Percentiles rank a stretch among this genome's conserved stretches.
These are phyloP conservation scores for Tuber microsphaerosporum DNA, from an alignment of 495 filamentous ascomycete species.

Conservation along the genomic window DNA sequence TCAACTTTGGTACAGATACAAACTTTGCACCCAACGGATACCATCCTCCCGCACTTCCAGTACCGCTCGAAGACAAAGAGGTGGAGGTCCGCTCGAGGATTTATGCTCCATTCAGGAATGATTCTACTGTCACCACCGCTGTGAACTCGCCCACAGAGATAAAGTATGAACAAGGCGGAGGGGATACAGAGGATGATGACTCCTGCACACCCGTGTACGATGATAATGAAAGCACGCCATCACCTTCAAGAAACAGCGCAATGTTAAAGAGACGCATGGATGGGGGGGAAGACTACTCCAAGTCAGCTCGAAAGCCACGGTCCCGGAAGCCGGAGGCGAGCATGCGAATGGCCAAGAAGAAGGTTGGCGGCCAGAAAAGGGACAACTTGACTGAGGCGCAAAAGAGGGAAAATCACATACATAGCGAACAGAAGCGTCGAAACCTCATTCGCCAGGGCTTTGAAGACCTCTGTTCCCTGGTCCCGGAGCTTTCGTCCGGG, in stretches of 20 bases:
- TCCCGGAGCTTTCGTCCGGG: slow-evolving; percentile 61
- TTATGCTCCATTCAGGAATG: slow-evolving; percentile 39
- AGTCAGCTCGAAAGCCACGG: slow-evolving; percentile 34
- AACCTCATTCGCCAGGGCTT: slow-evolving; percentile 72
- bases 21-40: slow-evolving; percentile 41
- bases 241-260: slow-evolving; percentile 30
- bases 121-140: slow-evolving; percentile 35
- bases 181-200: slow-evolving; percentile 34
- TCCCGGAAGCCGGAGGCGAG: slow-evolving; percentile 33
- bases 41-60: slow-evolving; percentile 32
- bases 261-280: slow-evolving; percentile 35
- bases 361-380: slow-evolving; percentile 44
- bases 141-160: slow-evolving; percentile 41
- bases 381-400: slow-evolving; percentile 78
- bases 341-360: slow-evolving; percentile 34
- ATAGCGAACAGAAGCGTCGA: slow-evolving; percentile 78
- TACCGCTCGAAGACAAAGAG: slow-evolving; percentile 35
- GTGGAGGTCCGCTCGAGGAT: slow-evolving; percentile 38
- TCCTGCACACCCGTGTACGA: slow-evolving; percentile 33
- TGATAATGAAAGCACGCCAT: slow-evolving; percentile 30
- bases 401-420: slow-evolving; percentile 80
- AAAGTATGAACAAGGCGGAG: slow-evolving; percentile 37
- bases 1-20: slow-evolving; percentile 41
- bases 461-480: slow-evolving; percentile 61
- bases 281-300: slow-evolving; percentile 35